Conservation (phyloP, 2,329 filamentous ascomycete species). For the Fusarium torreyae region DNA sequence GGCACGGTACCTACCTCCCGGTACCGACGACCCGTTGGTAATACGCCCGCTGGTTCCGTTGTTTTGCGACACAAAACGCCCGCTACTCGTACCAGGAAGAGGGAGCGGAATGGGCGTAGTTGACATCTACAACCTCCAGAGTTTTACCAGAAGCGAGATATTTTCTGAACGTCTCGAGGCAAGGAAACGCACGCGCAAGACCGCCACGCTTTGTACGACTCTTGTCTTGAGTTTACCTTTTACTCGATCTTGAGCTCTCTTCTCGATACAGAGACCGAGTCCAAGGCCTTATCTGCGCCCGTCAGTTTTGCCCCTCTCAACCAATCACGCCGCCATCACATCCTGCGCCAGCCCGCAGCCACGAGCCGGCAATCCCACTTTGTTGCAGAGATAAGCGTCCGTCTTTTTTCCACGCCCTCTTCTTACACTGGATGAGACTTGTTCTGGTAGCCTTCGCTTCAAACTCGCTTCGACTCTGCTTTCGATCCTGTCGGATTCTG, state of each 20-base stretch:
- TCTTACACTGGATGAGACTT: constrained; percentile 15
- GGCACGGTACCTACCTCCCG: constrained; percentile 2
- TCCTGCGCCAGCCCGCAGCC: constrained; percentile 37
- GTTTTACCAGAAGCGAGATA: not conserved
- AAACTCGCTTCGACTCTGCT: constrained; percentile 21
- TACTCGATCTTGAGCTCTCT: constrained; percentile 16
- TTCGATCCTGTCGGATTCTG: constrained; percentile 37
- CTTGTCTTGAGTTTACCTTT: not conserved
- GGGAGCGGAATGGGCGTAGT: not conserved
- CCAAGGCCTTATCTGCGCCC: constrained; percentile 41
- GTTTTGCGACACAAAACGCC: constrained; percentile 37
- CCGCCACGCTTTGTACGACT: not conserved
- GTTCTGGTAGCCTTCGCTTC: constrained; percentile 4
- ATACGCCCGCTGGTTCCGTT: constrained; percentile 40
- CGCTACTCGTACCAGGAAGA: constrained; percentile 11
- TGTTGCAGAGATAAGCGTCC: constrained; percentile 40
- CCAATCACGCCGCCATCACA: constrained; percentile 41
- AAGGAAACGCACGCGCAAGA: not conserved
- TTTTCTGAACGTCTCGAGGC: constrained; percentile 11
- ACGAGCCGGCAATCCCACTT: constrained; percentile 34
- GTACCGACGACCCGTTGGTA: constrained; percentile 31
- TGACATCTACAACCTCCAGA: not conserved
- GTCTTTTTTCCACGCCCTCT: constrained; percentile 26
- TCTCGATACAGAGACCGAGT: not conserved
- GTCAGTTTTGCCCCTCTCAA: constrained; percentile 18